phyloP scores from a whole-genome alignment of 805 yeast genomes.

The Candida nanaspora region DNA sequence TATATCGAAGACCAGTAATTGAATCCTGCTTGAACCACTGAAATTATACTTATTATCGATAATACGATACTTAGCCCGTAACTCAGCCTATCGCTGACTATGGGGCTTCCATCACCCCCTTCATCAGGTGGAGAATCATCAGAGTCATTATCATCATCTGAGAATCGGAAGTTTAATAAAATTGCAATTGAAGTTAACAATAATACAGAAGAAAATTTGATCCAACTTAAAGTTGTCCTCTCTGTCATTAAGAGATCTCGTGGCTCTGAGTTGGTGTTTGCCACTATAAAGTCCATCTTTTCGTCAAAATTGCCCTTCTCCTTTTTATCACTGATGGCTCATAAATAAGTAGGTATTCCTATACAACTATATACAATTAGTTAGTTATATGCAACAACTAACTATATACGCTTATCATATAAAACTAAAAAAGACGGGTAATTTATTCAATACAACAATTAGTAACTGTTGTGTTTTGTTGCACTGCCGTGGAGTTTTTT shows the following conservation, averaged over 20 bases:
- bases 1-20: conserved; percentile 38
- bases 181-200: conserved; percentile 41
- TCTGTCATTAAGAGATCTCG: conserved; percentile 49
- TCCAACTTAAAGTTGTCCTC: conserved; percentile 42
- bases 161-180: conserved; percentile 34
- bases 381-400: too few relatives aligned
- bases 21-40: conserved; percentile 30
- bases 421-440: background rate
- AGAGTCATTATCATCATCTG: conserved; percentile 8
- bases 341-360: too few relatives aligned
- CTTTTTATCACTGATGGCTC: too few relatives aligned
- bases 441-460: background rate
- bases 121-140: too few relatives aligned
- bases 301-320: too few relatives aligned
- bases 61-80: conserved; percentile 21
- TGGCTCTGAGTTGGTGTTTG: conserved; percentile 40
- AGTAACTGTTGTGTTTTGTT: background rate
- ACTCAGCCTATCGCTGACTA: conserved; percentile 22
- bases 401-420: too few relatives aligned
- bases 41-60: conserved; percentile 24
- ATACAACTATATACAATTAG: too few relatives aligned
- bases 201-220: conserved; percentile 37
- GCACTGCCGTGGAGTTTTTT: background rate
- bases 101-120: background rate
- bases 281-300: conserved; percentile 19